phyloP scores from a whole-genome alignment of 768 basidiomycete genomes.

The Chiua virens region DNA sequence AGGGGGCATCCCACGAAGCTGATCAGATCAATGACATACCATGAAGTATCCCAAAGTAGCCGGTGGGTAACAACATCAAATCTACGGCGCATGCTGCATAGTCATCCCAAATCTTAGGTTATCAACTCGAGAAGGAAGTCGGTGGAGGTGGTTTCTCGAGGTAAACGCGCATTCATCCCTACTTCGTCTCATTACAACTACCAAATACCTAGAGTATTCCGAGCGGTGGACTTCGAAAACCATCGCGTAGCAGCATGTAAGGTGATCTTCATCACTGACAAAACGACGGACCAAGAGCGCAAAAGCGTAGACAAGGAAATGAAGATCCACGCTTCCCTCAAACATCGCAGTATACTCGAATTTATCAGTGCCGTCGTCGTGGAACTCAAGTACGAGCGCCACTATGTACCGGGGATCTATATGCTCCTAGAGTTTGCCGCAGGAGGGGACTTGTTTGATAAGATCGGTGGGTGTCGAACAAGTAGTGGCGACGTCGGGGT shows the following conservation, averaged over 20 bases:
- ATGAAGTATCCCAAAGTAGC: constrained; percentile 36
- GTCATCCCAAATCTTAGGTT: constrained; percentile 45
- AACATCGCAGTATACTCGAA: constrained; percentile 78
- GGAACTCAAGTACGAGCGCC: constrained; percentile 54
- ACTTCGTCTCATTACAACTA: background rate
- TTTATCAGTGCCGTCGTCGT: constrained; percentile 79
- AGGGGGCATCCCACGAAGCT: background rate
- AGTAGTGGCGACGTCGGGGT: background rate
- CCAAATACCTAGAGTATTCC: constrained; percentile 63
- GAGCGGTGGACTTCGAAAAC: constrained; percentile 67
- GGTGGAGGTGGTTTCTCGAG: constrained; percentile 88
- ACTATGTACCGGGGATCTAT: constrained; percentile 81
- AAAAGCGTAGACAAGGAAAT: constrained; percentile 92
- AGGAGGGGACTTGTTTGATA: constrained; percentile 97
- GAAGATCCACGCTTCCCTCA: constrained; percentile 78
- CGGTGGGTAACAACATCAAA: constrained; percentile 15
- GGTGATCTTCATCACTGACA: constrained; percentile 61
- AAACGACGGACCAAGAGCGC: constrained; percentile 66
- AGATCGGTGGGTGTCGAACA: constrained; percentile 71
- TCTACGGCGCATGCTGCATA: fast-evolving
- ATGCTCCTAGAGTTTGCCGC: constrained; percentile 91
- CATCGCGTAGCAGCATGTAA: constrained; percentile 87
- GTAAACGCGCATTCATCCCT: constrained; percentile 38
- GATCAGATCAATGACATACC: too few species aligned
- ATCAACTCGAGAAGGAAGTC: constrained; percentile 68